Evolutionary conservation across 2,329 filamentous ascomycete genomes (phyloP).

Genomic region (Harringtonia aguacate): DNA sequence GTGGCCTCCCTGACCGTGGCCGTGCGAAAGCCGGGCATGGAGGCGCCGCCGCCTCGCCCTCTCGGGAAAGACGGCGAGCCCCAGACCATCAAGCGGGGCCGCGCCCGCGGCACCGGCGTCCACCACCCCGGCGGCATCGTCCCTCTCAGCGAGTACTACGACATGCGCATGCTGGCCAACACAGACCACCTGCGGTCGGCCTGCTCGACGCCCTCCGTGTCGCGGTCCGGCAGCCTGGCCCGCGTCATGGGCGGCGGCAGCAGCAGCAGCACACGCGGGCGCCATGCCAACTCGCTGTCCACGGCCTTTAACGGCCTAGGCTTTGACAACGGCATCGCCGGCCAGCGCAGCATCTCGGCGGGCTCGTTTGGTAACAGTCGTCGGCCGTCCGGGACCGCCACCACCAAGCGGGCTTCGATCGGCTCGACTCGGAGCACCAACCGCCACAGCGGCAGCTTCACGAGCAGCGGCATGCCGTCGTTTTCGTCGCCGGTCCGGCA

Average conservation of each 20-base stretch:
- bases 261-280: conserved; percentile 21
- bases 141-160: conserved; percentile 52
- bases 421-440: neutral
- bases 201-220: conserved; percentile 19
- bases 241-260: conserved; percentile 14
- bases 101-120: neutral
- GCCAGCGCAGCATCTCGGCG: conserved; percentile 15
- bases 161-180: conserved; percentile 63
- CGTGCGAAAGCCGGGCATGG: conserved; percentile 41
- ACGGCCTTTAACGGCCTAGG: conserved; percentile 15
- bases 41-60: conserved; percentile 10
- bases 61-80: conserved; percentile 4
- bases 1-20: conserved; percentile 91
- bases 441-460: conserved; percentile 23
- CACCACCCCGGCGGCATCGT: conserved; percentile 20
- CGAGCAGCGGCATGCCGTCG: conserved; percentile 26
- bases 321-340: conserved; percentile 14
- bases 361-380: conserved; percentile 7
- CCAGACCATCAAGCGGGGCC: neutral
- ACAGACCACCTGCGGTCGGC: conserved; percentile 57
- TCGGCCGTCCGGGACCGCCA: conserved; percentile 8
- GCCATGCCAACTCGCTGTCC: conserved; percentile 31
- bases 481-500: conserved; percentile 13
- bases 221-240: conserved; percentile 17
- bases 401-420: conserved; percentile 1